Conservation (phyloP, 2,329 filamentous ascomycete genomes). For the Alternaria burnsii region DNA sequence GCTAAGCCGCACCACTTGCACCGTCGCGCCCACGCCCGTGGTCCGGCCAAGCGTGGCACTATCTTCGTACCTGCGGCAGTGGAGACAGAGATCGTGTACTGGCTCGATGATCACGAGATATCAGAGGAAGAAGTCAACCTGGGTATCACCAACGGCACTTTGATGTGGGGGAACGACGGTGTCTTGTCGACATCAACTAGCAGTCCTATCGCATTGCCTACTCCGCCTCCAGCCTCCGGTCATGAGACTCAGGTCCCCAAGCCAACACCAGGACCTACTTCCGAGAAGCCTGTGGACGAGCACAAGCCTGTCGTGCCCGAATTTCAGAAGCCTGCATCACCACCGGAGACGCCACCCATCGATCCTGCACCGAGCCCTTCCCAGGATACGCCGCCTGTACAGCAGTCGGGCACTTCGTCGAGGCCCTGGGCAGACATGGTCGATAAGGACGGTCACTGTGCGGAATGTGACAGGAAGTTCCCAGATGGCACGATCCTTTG, state of each 20-base stretch:
- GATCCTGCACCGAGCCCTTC: constrained; percentile 12
- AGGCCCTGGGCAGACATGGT: constrained; percentile 28
- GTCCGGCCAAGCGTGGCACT: constrained; percentile 58
- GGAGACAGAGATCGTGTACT: constrained; percentile 73
- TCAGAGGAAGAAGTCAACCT: constrained; percentile 70
- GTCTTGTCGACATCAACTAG: constrained; percentile 49
- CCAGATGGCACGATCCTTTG: constrained; percentile 78
- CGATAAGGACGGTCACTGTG: constrained; percentile 33
- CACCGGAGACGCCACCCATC: constrained; percentile 13
- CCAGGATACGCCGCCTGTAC: constrained; percentile 36
- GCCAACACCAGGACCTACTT: constrained; percentile 7
- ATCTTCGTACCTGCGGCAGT: constrained; percentile 62
- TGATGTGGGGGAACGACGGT: constrained; percentile 70
- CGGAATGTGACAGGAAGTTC: constrained; percentile 73
- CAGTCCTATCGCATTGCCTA: constrained; percentile 24
- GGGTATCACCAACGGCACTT: constrained; percentile 74
- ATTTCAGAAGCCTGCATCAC: not conserved
- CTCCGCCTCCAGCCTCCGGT: constrained; percentile 24
- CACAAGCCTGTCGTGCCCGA: not conserved
- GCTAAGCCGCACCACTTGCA: constrained; percentile 67
- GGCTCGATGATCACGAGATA: constrained; percentile 71
- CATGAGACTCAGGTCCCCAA: constrained; percentile 9
- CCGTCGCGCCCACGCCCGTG: constrained; percentile 60
- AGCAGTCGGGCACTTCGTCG: constrained; percentile 28
- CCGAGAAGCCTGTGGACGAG: constrained; percentile 1